A percentile compares a stretch with the other conserved stretches of the same genome.
phyloP scores from a whole-genome alignment of 2,329 filamentous ascomycete genomes.

The Clonostachys rhizophaga region DNA sequence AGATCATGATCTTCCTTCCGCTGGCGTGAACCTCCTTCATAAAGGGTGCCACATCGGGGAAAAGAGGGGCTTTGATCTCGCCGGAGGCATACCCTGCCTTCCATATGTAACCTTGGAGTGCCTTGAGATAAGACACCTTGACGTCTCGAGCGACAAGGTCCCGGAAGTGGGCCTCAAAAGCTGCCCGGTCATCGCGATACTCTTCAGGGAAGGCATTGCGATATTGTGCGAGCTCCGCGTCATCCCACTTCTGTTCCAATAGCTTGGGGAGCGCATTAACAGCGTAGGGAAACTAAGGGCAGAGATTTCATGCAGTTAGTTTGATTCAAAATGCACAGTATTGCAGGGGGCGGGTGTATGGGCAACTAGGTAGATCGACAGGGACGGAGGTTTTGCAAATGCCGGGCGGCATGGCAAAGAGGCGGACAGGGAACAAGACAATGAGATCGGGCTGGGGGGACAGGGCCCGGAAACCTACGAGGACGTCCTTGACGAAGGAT shows the following conservation, averaged over 20 bases:
- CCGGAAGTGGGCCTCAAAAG: constrained; percentile 61
- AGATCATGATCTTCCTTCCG: constrained; percentile 64
- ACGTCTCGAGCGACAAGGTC: constrained; percentile 69
- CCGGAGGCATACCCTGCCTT: constrained; percentile 67
- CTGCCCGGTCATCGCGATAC: constrained; percentile 50
- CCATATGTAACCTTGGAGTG: constrained; percentile 77
- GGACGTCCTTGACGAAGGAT: constrained; percentile 77
- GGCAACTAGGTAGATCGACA: not conserved
- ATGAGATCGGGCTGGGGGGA: not conserved
- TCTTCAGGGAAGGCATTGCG: constrained; percentile 66
- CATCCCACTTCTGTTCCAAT: constrained; percentile 64
- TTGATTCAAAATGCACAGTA: not conserved
- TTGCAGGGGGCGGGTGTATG: not conserved
- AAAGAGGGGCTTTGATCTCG: constrained; percentile 67
- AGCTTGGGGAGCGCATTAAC: constrained; percentile 60
- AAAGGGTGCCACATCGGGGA: constrained; percentile 65
- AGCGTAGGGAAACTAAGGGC: constrained; percentile 69
- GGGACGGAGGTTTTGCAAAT: not conserved
- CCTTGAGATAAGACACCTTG: constrained; percentile 74
- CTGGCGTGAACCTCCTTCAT: constrained; percentile 53
- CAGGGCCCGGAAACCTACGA: constrained; percentile 53
- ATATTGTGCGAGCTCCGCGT: constrained; percentile 59
- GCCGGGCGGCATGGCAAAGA: not conserved
- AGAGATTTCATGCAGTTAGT: not conserved
- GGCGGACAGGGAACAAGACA: not conserved